Evolutionary conservation across 2,329 filamentous ascomycete species (phyloP), one percentile per base, ranked within the genome.

Genomic region (Ceratocystis ficicola): DNA sequence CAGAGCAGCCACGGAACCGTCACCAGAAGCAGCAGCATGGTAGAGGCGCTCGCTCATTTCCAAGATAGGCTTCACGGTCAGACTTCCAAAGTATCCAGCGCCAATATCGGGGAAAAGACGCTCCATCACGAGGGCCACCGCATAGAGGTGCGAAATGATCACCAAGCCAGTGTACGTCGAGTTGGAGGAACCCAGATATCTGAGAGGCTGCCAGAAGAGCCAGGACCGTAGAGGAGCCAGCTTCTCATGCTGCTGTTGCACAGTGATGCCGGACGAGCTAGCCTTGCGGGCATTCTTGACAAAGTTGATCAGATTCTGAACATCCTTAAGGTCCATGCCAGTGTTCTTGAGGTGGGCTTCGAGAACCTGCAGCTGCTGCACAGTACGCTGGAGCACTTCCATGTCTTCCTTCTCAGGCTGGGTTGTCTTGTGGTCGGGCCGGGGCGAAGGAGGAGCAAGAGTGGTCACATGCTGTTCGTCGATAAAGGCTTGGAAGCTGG

Each of bases 171-270:
- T 89, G 28, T 89, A 83, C 70, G 93, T 90, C 44, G 84, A 84
- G 63, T 87, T 85, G 60, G 86, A 88, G 69, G 86, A 85, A 73
- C 93, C 87, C 30, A 96, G 81, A 71, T 92, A 87, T 70, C 86
- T 85, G 44, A 96, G 86, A 0, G 94, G 94, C 65, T 96, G 84
- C 91, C 93, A 97, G 76, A 97, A 96, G 17, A 97, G 83, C 91
- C 93, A 96, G 70, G 89, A 89, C 65, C 92, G 84, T 67, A 99
- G 82, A 8, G 90, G 87, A 69, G 95, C 92, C 10, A 97, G 83
- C 69, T 92, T 88, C 72, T 91, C 88, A 73, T 96, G 97, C 72
- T 95, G 90, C 73, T 95, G 86, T 69, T 90, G 87, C 28, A 91
- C 85, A 1, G 63, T 48, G 44, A 67, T 44, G 32, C 66, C 66